Conservation (phyloP, 768 basidiomycete species). For the Phaeotremella skinneri region DNA sequence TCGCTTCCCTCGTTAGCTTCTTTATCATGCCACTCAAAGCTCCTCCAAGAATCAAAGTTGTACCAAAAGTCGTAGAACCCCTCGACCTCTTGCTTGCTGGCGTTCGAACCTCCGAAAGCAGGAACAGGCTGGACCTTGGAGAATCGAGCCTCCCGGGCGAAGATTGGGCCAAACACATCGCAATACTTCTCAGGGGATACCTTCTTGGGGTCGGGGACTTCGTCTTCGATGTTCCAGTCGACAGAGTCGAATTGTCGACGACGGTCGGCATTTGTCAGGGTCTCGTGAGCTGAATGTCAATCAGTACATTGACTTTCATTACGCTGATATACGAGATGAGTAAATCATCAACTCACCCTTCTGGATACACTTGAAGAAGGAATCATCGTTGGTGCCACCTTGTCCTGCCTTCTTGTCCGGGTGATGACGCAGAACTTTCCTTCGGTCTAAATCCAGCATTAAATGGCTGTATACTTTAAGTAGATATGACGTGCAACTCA, state of each 20-base stretch:
- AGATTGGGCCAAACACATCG: constrained; percentile 71
- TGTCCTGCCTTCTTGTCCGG: constrained; percentile 89
- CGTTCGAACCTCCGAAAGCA: constrained; percentile 66
- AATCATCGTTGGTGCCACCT: constrained; percentile 89
- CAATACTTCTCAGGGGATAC: constrained; percentile 62
- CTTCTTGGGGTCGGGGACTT: constrained; percentile 57
- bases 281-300: constrained; percentile 73
- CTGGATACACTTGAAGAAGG: constrained; percentile 99
- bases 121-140: constrained; percentile 80
- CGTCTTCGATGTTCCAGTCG: constrained; percentile 77
- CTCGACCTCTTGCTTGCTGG: constrained; percentile 78
- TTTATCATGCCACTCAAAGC: constrained; percentile 97
- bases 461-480: background rate
- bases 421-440: constrained; percentile 98
- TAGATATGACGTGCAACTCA: constrained; percentile 55
- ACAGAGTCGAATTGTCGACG: constrained; percentile 96
- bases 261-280: constrained; percentile 79
- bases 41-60: constrained; percentile 98
- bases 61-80: constrained; percentile 99
- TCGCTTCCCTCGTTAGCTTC: constrained; percentile 98
- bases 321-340: background rate
- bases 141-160: constrained; percentile 89
- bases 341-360: constrained; percentile 57
- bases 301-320: no score
- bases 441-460: constrained; percentile 65